Evolutionary conservation across 352 stramenopile species (phyloP).

Genomic region (Phytophthora agathidicida): DNA sequence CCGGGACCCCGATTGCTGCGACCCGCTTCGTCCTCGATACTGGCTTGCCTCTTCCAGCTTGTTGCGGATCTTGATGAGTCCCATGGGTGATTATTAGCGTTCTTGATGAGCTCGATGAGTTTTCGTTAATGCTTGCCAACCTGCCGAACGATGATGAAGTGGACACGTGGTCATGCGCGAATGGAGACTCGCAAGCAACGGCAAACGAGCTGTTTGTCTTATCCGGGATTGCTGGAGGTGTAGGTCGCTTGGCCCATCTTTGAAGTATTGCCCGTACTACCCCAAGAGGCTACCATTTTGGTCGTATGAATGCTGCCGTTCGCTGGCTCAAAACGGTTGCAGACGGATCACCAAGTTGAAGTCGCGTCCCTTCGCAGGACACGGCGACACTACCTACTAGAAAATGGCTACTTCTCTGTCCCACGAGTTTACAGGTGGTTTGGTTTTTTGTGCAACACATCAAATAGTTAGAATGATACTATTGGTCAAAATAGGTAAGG

Average conservation of each 20-base stretch:
- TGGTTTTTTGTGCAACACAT: slow-evolving; percentile 9
- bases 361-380: too few species aligned
- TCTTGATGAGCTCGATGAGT: background rate
- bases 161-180: too few species aligned
- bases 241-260: too few species aligned
- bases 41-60: slow-evolving; percentile 2
- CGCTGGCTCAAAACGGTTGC: too few species aligned
- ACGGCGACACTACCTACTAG: too few species aligned
- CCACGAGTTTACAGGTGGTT: slow-evolving; percentile 1
- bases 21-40: background rate
- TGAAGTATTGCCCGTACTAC: too few species aligned
- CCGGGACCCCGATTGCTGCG: background rate
- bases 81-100: background rate
- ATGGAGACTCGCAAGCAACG: too few species aligned
- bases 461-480: background rate
- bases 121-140: background rate
- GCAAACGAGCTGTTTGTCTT: too few species aligned
- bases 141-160: background rate
- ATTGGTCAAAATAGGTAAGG: background rate
- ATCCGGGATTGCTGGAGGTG: too few species aligned
- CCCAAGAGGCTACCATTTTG: too few species aligned
- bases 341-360: too few species aligned
- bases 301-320: too few species aligned
- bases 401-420: slow-evolving; percentile 7
- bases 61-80: background rate